Base-by-base conservation (phyloP, 2,329 filamentous ascomycete genomes). In the Neonectria punicea region DNA sequence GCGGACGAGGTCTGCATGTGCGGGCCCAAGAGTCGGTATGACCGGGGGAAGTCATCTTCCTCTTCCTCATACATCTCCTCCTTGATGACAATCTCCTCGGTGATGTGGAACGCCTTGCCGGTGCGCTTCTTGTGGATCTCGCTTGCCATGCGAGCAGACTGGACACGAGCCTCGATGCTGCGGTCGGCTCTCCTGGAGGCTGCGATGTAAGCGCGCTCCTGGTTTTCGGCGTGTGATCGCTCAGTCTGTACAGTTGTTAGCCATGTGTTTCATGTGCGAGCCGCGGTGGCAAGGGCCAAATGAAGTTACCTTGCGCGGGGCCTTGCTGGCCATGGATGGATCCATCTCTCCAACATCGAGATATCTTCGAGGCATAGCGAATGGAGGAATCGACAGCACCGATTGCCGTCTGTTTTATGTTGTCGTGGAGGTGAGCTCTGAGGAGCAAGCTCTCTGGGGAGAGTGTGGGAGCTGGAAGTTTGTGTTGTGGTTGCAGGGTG, bases 11-110 rank as follows among this genome's bases (percentile, higher is more conserved):
- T 90, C 69, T 89, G 85, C 63, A 92, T 80, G 71, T 90, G 86
- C 3, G 87, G 84, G 14, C 87, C 88, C 34, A 93, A 81, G 14
- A 88, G 82, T 63, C 89, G 85, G 74, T 90, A 92, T 58, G 89
- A 88, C 65, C 88, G 85, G 1, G 91, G 89, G 25, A 93, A 77
- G 61, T 94, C 92, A 71, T 97, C 93, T 58, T 97, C 94, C 75
- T 97, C 93, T 78, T 97, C 94, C 75, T 97, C 94, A 76, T 98
- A 98, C 93, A 97, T 97, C 77, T 97, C 93, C 77, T 97, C 94
- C 67, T 93, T 94, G 71, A 92, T 84, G 13, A 97, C 94, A 28
- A 96, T 94, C 74, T 96, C 88, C 78, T 94, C 92, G 28, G 91
- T 94, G 63, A 98, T 92, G 71, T 90, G 90, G 65, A 98, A 85